Evolutionary conservation across 441 rosid species (phyloP), one percentile per base, ranked within the genome.

Genomic region (Flueggea neowawraea): DNA sequence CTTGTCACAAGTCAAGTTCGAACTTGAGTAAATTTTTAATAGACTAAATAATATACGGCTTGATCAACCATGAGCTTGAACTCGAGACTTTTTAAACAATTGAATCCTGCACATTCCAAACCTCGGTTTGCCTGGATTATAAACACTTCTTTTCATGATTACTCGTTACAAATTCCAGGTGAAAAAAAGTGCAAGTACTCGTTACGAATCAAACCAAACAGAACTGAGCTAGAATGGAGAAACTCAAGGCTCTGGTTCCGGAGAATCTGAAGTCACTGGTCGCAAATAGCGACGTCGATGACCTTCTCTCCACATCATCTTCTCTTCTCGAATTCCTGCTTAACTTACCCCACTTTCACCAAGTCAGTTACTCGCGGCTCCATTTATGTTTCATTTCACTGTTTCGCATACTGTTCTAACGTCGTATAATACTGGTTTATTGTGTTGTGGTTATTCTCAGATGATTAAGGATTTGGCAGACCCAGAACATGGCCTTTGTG

Each of bases 141-240:
- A n/a, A n/a, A n/a, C n/a, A n/a, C n/a, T n/a, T n/a, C n/a, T n/a
- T n/a, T n/a, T n/a, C n/a, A n/a, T n/a, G n/a, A n/a, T n/a, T n/a
- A n/a, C n/a, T n/a, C n/a, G n/a, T n/a, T n/a, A n/a, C n/a, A n/a
- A n/a, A n/a, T n/a, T n/a, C n/a, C n/a, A n/a, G n/a, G n/a, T n/a
- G n/a, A n/a, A n/a, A n/a, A n/a, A n/a, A n/a, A n/a, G n/a, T n/a
- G n/a, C n/a, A n/a, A n/a, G n/a, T n/a, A n/a, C n/a, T n/a, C n/a
- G n/a, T n/a, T n/a, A n/a, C n/a, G n/a, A n/a, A n/a, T n/a, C n/a
- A n/a, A n/a, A n/a, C n/a, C n/a, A n/a, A n/a, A n/a, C n/a, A n/a
- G n/a, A n/a, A n/a, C n/a, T n/a, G 39, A 33, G 39, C 39, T 6
- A 4, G 39, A 33, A 84, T 87, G 96, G 91, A 89, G 94, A 75